These are phyloP conservation scores for Herpetomonas samuelpessoai DNA, from an alignment of 208 protist species.

Conservation along the genomic window DNA sequence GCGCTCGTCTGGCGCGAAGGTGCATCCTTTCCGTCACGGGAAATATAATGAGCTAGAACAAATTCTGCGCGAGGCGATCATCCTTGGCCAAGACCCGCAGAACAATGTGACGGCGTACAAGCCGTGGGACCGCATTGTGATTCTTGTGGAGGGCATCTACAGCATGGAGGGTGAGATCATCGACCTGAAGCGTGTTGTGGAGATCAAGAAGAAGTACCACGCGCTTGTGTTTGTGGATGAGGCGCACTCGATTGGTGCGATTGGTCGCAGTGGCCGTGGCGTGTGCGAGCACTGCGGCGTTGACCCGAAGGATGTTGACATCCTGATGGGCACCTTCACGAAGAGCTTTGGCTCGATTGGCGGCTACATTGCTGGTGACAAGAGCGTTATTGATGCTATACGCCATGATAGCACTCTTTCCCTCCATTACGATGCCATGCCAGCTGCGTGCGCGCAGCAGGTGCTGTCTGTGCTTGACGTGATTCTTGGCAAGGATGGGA, in stretches of 20 bases:
- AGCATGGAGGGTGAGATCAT: slow-evolving; percentile 98
- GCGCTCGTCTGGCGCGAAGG: slow-evolving; percentile 78
- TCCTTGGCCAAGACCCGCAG: slow-evolving; percentile 88
- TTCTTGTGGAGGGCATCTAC: slow-evolving; percentile 98
- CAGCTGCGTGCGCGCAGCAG: slow-evolving; percentile 89
- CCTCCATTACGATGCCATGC: slow-evolving; percentile 80
- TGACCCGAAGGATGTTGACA: slow-evolving; percentile 87
- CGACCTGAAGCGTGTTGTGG: too few relatives aligned
- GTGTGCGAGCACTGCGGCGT: slow-evolving; percentile 91
- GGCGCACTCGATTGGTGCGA: slow-evolving; percentile 98
- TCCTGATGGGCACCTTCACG: slow-evolving; percentile 96
- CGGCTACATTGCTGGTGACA: slow-evolving; percentile 94
- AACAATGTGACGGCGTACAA: slow-evolving; percentile 69
- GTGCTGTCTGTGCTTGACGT: slow-evolving; percentile 84
- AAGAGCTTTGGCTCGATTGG: slow-evolving; percentile 97
- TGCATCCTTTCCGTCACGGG: slow-evolving; percentile 95
- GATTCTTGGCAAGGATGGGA: slow-evolving; percentile 90
- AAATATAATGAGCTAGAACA: slow-evolving; percentile 92
- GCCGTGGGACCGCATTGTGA: slow-evolving; percentile 86
- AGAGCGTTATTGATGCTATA: slow-evolving; percentile 69
- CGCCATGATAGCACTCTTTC: slow-evolving; percentile 60
- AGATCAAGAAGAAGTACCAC: too few relatives aligned
- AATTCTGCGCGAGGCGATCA: slow-evolving; percentile 80
- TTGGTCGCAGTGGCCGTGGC: slow-evolving; percentile 92
- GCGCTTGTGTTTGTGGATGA: slow-evolving; percentile 98